Evolutionary conservation across 2,329 filamentous ascomycete genomes (phyloP).

Genomic region (Calonectria montana): DNA sequence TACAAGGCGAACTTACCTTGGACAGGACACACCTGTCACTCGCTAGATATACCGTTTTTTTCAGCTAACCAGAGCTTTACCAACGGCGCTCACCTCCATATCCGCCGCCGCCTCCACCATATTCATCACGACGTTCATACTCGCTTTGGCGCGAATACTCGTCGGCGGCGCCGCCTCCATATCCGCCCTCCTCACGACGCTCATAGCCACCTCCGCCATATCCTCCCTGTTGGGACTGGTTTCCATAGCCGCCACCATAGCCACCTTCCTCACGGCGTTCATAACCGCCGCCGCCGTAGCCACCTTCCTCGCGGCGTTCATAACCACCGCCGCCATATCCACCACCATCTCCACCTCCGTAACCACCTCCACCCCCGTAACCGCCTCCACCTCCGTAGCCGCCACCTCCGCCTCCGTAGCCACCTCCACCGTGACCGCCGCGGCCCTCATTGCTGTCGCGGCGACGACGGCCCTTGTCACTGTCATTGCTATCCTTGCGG

Average conservation of each 20-base stretch:
- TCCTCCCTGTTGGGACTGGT: conserved; percentile 21
- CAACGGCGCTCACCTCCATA: conserved; percentile 41
- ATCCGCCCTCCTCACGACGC: conserved; percentile 34
- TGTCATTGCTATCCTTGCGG: conserved; percentile 21
- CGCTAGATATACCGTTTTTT: neutral
- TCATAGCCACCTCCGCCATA: conserved; percentile 30
- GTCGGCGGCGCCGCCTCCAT: conserved; percentile 23
- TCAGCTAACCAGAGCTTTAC: conserved; percentile 24
- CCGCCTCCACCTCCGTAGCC: conserved; percentile 25
- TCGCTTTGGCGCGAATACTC: conserved; percentile 6
- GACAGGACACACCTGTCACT: neutral
- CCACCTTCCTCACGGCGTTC: conserved; percentile 33
- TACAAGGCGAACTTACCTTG: neutral
- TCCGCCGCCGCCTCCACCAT: conserved; percentile 40
- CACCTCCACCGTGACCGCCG: neutral
- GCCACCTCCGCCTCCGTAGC: neutral
- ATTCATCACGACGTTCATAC: conserved; percentile 36
- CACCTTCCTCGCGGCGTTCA: conserved; percentile 30
- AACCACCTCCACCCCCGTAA: conserved; percentile 17
- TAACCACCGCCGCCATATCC: conserved; percentile 28
- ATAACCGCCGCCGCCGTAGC: conserved; percentile 34
- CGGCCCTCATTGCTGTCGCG: conserved; percentile 18
- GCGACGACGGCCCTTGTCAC: conserved; percentile 10
- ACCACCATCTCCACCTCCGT: conserved; percentile 23
- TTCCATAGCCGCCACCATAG: conserved; percentile 30